Base-by-base conservation (phyloP, 2,329 filamentous ascomycete species). In the Pyrenochaeta sp. region DNA sequence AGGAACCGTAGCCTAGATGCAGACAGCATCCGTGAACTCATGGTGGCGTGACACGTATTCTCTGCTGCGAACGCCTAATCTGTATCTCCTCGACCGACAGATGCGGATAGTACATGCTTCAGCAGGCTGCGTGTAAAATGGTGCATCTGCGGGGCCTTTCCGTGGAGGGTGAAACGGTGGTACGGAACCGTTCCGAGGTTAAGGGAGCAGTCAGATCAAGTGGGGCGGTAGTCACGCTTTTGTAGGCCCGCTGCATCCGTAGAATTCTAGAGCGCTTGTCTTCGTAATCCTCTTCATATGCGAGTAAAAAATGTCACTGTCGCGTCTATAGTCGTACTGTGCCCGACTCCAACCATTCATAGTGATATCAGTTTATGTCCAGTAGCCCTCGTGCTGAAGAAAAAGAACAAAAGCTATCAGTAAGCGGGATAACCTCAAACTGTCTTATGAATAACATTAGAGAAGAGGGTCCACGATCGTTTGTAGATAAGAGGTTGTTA, bases 21-120 rank as follows among this genome's bases (percentile, higher is more conserved):
- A 23, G 32, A n/a, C 29, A 31, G 7, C 21, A 39, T 47, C 44
- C 56, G 49, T 49, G 29, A 35, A 46, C 40, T 46, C 47, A 45
- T 32, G 9, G 54, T 59, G 54, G 59, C 56, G 59, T 63, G 55
- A 60, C 48, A 51, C 42, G 31, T 17, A 32, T 39, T 21, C 41
- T 27, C 14, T 39, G 42, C 35, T 42, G 45, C 32, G 41, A 37
- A 43, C 14, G 15, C 40, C 11, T 7, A 18, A 32, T 37, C 36
- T 42, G 52, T 39, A 56, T 37, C 42, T 42, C 10, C 30, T 33
- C 39, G 15, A 20, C 12, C 15, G 21, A 30, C 44, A 27, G 41
- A 49, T 33, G 39, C 10, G 15, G 41, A 45, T 14, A 43, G 30
- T 3, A 30, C 43, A 45, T 12, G 7, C 20, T 4, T 15, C 7